These are phyloP conservation scores for Trichoderma asperelloides DNA, from an alignment of 495 filamentous ascomycete genomes.

Conservation along the genomic window DNA sequence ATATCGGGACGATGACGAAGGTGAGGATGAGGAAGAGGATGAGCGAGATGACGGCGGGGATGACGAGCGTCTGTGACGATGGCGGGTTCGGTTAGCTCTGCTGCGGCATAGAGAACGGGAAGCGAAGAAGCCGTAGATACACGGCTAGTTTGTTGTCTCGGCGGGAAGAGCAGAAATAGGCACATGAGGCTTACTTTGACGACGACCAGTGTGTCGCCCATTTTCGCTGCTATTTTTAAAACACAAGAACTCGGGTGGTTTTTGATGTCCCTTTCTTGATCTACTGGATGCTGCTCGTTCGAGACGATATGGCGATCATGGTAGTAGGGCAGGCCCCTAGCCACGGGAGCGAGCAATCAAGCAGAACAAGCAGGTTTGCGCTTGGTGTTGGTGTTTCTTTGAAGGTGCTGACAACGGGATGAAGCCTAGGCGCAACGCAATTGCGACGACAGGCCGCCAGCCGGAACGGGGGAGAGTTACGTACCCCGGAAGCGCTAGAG, in stretches of 20 bases:
- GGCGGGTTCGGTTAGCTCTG: neutral
- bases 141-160: neutral
- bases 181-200: slow-evolving; percentile 31
- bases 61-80: slow-evolving; percentile 58
- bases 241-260: too few relatives aligned
- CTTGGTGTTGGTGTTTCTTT: too few relatives aligned
- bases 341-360: too few relatives aligned
- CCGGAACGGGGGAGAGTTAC: neutral
- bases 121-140: neutral
- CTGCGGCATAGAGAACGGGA: neutral
- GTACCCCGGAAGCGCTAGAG: slow-evolving; percentile 4
- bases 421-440: slow-evolving; percentile 14
- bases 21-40: slow-evolving; percentile 62
- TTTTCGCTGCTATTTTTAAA: slow-evolving; percentile 10
- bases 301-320: neutral
- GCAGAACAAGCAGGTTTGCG: too few relatives aligned
- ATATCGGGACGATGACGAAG: slow-evolving; percentile 64
- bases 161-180: neutral
- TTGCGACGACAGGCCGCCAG: neutral
- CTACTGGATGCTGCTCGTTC: neutral
- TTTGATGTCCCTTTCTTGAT: too few relatives aligned
- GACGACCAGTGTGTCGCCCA: slow-evolving; percentile 32
- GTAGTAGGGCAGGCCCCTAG: too few relatives aligned
- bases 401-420: too few relatives aligned
- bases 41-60: slow-evolving; percentile 71